Evolutionary conservation across 352 stramenopile species (phyloP), one percentile per base, ranked within the genome.

Genomic region (Phytophthora brassicae): DNA sequence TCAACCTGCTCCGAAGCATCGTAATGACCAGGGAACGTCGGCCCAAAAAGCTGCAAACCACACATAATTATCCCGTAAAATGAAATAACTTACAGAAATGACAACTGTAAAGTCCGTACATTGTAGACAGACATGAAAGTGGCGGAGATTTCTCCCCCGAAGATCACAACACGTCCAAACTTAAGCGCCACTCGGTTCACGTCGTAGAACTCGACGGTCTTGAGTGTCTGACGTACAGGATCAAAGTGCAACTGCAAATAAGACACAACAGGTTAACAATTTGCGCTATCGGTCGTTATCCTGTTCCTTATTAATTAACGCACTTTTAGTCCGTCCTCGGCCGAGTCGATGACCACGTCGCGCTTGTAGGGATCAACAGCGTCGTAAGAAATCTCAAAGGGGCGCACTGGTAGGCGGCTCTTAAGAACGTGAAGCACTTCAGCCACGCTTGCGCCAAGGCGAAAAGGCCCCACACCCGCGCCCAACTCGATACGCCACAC

Each of bases 121-220:
- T 95, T 92, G 72, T 95, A 95, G 13, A 95, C 74, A 19, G 86
- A 93, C 79, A 94, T 92, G 69, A 93, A 95, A 24, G 86, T 94
- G 28, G 86, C 79, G 9, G 81, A 72, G 52, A 89, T 75, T 24
- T 88, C 79, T 4, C 85, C 86, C 3, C 86, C 84, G 56, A 93
- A 95, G 58, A 95, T 89, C 51, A 91, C 76, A 12, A 92, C 84
- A 49, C 84, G 86, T 20, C 84, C 84, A 58, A 90, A 92, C 63
- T 92, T 90, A 20, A 95, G 65, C 23, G 84, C 72, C 17, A 95
- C 75, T 19, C 70, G 73, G 62, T 92, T 90, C 56, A 95, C 72
- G 14, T 82, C 72, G 65, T 92, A 92, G 56, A 93, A 92, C 24
- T 92, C 83, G 60, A 95, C 82, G 41, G 63, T 68, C 2, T 77